These are phyloP conservation scores for Diaporthe sp. DNA, from an alignment of 2,329 filamentous ascomycete genomes.

Conservation along the genomic window DNA sequence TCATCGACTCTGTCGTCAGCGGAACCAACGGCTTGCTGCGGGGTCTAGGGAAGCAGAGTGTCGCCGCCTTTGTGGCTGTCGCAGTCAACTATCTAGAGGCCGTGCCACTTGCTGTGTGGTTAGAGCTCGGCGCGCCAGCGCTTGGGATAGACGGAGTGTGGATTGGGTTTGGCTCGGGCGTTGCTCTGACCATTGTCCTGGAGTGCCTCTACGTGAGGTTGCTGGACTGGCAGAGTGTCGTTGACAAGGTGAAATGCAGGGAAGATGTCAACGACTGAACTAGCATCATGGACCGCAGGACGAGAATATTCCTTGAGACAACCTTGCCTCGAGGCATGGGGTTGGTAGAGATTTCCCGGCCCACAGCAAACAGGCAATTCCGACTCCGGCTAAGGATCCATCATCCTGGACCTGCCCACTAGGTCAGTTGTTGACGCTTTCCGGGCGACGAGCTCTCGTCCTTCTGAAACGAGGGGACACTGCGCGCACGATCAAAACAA, in stretches of 20 bases:
- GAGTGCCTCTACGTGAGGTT: conserved; percentile 53
- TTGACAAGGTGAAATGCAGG: conserved; percentile 38
- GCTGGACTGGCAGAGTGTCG: conserved; percentile 38
- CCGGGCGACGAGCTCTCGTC: not conserved
- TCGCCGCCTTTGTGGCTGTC: conserved; percentile 55
- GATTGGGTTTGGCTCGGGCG: conserved; percentile 53
- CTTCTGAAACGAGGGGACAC: not conserved
- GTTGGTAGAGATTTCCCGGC: no score
- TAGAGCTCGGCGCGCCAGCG: conserved; percentile 52
- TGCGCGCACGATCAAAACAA: not conserved
- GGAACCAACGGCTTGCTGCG: conserved; percentile 56
- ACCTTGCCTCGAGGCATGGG: not conserved
- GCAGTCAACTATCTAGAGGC: conserved; percentile 55
- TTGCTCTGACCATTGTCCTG: conserved; percentile 50
- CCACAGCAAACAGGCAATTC: not conserved
- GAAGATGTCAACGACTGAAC: conserved; percentile 33
- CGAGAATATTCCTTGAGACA: not conserved
- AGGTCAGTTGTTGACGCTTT: not conserved
- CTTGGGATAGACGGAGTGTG: conserved; percentile 53
- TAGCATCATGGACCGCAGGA: no score
- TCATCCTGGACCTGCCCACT: no score
- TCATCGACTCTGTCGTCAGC: conserved; percentile 53
- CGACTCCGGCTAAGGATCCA: not conserved
- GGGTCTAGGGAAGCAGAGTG: conserved; percentile 55
- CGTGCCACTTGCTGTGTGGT: conserved; percentile 56